Percentiles rank a stretch among this genome's conserved stretches.
These are phyloP conservation scores for Quercus tomentella DNA, from an alignment of 331 rosid genomes.

Conservation along the genomic window DNA sequence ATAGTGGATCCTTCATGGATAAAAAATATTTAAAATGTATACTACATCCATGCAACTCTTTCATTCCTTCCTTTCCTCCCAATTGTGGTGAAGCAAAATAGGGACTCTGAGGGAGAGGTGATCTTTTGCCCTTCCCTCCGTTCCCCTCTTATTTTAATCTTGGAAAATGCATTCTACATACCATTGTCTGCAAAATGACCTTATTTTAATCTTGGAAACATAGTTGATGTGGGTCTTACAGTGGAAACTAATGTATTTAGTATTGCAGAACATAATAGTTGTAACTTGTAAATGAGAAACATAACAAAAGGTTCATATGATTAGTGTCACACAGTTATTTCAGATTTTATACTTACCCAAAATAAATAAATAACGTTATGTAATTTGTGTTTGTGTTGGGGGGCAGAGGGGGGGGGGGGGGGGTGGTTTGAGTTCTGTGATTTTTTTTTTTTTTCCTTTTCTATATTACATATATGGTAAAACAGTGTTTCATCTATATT, in stretches of 20 bases:
- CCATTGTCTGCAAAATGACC: too few species aligned
- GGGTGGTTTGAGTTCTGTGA: background rate
- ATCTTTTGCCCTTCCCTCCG: background rate
- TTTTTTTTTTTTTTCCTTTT: background rate
- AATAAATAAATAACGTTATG: too few species aligned
- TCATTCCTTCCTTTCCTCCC: background rate
- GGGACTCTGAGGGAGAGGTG: background rate
- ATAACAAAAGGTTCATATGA: too few species aligned
- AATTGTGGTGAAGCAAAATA: background rate
- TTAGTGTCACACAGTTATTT: too few species aligned
- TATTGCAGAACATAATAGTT: too few species aligned
- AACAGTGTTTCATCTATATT: constrained; percentile 2
- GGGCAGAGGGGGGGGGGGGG: too few species aligned
- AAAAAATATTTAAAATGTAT: background rate
- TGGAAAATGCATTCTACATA: too few species aligned
- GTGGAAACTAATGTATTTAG: too few species aligned
- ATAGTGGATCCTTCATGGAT: background rate
- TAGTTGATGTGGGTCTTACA: too few species aligned
- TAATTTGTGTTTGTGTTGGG: background rate
- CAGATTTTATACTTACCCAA: too few species aligned
- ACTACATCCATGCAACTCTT: background rate
- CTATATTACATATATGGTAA: background rate
- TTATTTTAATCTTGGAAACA: too few species aligned
- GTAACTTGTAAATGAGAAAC: too few species aligned
- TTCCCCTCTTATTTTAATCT: background rate